Conservation (phyloP, 768 basidiomycete species). For the Pulveroboletus sp. region DNA sequence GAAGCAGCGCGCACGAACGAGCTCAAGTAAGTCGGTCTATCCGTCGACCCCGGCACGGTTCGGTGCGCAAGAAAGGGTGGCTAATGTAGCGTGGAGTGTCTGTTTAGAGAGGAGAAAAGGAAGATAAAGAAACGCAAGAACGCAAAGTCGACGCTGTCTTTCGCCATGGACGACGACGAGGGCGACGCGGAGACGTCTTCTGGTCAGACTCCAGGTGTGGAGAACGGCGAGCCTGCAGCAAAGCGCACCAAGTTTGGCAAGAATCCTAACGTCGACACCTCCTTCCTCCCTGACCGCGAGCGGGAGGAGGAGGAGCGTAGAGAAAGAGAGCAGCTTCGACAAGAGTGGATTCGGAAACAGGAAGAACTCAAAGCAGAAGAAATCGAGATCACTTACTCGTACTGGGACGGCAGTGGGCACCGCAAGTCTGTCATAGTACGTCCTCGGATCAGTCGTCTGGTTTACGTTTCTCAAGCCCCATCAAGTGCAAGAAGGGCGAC, state of each 20-base stretch:
- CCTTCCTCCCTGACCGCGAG: constrained; percentile 96
- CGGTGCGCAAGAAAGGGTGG: constrained; percentile 35
- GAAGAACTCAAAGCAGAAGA: constrained; percentile 64
- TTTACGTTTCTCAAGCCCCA: background rate
- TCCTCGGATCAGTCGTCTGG: constrained; percentile 8
- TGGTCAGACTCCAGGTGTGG: constrained; percentile 36
- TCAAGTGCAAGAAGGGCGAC: constrained; percentile 96
- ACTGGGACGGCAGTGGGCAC: constrained; percentile 98
- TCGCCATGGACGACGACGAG: constrained; percentile 82
- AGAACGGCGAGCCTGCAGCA: constrained; percentile 42
- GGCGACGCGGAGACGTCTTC: constrained; percentile 40
- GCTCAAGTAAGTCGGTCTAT: constrained; percentile 68
- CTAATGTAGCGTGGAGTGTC: constrained; percentile 78
- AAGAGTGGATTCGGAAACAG: constrained; percentile 81
- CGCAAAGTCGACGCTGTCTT: constrained; percentile 84
- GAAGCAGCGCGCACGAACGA: constrained; percentile 83
- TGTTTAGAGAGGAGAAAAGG: constrained; percentile 83
- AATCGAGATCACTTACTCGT: constrained; percentile 93
- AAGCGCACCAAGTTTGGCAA: constrained; percentile 86
- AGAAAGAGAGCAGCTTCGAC: constrained; percentile 82
- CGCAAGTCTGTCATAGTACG: constrained; percentile 85
- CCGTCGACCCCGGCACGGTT: constrained; percentile 1
- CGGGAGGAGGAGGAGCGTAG: constrained; percentile 89
- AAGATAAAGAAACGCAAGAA: constrained; percentile 94
- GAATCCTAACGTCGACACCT: constrained; percentile 96